These are phyloP conservation scores for Wallacemonas collosoma DNA, from an alignment of 208 protist genomes.

Conservation along the genomic window DNA sequence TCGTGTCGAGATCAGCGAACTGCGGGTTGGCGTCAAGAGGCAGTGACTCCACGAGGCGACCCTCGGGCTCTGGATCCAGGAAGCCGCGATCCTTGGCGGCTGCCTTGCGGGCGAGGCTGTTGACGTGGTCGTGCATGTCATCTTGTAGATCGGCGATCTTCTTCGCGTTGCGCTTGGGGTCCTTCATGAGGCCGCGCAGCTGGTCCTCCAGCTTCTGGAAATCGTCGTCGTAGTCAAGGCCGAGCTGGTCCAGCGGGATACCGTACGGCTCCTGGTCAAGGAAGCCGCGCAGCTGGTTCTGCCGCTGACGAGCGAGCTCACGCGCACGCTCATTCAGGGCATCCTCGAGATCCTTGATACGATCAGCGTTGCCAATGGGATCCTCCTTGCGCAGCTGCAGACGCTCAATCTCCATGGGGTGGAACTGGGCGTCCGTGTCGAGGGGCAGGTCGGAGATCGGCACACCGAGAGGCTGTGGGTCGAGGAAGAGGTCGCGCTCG, in stretches of 20 bases:
- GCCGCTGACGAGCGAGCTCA: constrained; percentile 48
- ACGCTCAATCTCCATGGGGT: constrained; percentile 58
- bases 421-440: constrained; percentile 62
- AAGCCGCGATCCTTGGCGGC: constrained; percentile 57
- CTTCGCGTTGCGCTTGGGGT: constrained; percentile 47
- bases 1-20: constrained; percentile 63
- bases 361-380: constrained; percentile 33
- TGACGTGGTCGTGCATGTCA: constrained; percentile 45
- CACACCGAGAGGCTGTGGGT: constrained; percentile 63
- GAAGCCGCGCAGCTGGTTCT: constrained; percentile 49
- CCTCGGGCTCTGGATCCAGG: constrained; percentile 64
- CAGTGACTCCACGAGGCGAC: constrained; percentile 51
- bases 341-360: constrained; percentile 62
- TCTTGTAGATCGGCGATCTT: constrained; percentile 54
- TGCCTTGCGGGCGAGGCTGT: constrained; percentile 44
- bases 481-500: constrained; percentile 76
- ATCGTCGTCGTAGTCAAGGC: constrained; percentile 66
- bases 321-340: constrained; percentile 56
- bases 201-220: constrained; percentile 51
- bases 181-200: constrained; percentile 55
- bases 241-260: constrained; percentile 61
- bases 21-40: constrained; percentile 54
- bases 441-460: constrained; percentile 57
- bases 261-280: constrained; percentile 69
- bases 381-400: constrained; percentile 55